phyloP scores from a whole-genome alignment of 2,329 filamentous ascomycete genomes.

The Scorias spongiosa region DNA sequence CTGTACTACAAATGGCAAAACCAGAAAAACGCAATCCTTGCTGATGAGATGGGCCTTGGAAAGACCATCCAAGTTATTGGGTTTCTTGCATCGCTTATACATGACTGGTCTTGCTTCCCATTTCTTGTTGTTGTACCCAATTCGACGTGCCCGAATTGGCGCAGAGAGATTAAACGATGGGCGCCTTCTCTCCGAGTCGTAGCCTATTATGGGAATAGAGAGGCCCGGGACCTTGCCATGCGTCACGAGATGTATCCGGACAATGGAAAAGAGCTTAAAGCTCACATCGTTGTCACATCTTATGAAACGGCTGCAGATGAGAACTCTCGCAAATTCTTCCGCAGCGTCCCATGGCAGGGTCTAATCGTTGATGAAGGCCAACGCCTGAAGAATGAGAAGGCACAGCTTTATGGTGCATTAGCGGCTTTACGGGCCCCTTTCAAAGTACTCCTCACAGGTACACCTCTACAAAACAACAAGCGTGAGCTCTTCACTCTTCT shows the following conservation, averaged over 20 bases:
- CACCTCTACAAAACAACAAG: conserved; percentile 89
- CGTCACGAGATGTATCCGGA: conserved; percentile 72
- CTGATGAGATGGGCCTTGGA: conserved; percentile 95
- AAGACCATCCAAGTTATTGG: conserved; percentile 92
- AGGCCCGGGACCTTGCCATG: conserved; percentile 60
- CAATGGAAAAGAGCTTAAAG: conserved; percentile 52
- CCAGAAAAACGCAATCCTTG: conserved; percentile 73
- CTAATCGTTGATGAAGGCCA: conserved; percentile 92
- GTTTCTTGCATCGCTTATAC: conserved; percentile 55
- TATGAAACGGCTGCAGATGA: conserved; percentile 78
- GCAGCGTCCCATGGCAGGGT: conserved; percentile 64
- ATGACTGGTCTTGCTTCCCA: conserved; percentile 60
- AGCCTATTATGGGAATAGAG: conserved; percentile 72
- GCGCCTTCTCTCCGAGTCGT: conserved; percentile 72
- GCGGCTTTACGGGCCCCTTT: conserved; percentile 63
- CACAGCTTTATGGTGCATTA: conserved; percentile 62
- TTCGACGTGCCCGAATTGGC: conserved; percentile 94
- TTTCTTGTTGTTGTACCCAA: conserved; percentile 91
- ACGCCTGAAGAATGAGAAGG: conserved; percentile 84
- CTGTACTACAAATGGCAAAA: conserved; percentile 78
- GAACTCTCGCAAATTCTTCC: conserved; percentile 50
- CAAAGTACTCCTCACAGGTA: conserved; percentile 71
- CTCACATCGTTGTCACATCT: conserved; percentile 86
- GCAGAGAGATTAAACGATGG: conserved; percentile 90
- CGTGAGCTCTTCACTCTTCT: conserved; percentile 92